Percentiles rank a stretch among this genome's conserved stretches.
phyloP scores from a whole-genome alignment of 1,284 basidiomycete genomes.

The Pyrrhoderma lamaoense region DNA sequence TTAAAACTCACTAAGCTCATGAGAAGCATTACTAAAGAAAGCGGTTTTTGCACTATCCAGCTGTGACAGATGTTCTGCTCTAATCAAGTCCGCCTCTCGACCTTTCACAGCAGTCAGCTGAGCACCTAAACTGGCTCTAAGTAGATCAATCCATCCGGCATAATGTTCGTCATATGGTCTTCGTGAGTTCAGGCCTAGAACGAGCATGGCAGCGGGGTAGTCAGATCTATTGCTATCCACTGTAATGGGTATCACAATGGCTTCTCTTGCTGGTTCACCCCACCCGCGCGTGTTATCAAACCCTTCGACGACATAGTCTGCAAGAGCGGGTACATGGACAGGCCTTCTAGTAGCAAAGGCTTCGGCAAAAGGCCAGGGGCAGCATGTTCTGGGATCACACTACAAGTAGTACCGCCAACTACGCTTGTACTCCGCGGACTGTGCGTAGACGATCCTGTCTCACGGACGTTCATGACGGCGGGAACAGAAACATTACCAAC shows the following conservation, averaged over 20 bases:
- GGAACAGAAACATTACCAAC: too few species aligned
- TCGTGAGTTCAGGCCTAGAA: conserved; percentile 23
- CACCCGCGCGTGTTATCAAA: conserved; percentile 21
- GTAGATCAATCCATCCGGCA: conserved; percentile 20
- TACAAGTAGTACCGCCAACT: neutral
- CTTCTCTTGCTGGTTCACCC: conserved; percentile 22
- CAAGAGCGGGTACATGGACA: conserved; percentile 10
- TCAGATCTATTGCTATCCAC: conserved; percentile 14
- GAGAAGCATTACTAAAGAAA: conserved; percentile 28
- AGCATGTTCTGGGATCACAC: neutral
- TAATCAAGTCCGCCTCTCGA: conserved; percentile 22
- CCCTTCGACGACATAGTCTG: conserved; percentile 14
- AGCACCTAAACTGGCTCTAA: conserved; percentile 18
- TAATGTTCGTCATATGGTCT: conserved; percentile 23
- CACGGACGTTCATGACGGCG: neutral
- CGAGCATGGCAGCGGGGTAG: conserved; percentile 19
- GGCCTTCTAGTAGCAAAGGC: conserved; percentile 8
- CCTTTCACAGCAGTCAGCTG: conserved; percentile 21
- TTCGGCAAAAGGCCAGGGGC: conserved; percentile 14
- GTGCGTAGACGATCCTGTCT: neutral
- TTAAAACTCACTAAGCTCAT: conserved; percentile 23
- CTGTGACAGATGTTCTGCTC: conserved; percentile 25
- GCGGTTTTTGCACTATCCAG: conserved; percentile 29
- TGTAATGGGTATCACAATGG: conserved; percentile 23
- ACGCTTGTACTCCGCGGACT: neutral